Evolutionary conservation across 2,329 filamentous ascomycete species (phyloP).

Genomic region (Hawksworthiomyces lignivorus): DNA sequence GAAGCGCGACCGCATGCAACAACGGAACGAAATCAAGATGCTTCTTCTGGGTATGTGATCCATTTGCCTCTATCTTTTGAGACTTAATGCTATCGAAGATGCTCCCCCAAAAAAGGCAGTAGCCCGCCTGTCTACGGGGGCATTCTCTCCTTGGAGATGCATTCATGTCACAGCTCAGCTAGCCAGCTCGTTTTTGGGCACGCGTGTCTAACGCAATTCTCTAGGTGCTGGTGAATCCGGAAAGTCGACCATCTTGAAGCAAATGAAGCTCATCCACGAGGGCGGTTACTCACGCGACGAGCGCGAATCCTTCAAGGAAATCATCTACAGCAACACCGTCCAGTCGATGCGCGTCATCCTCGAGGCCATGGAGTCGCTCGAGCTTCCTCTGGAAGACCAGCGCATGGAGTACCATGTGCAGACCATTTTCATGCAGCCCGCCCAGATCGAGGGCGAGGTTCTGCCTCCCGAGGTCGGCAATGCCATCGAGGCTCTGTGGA

Average conservation of each 20-base stretch:
- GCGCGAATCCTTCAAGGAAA: slow-evolving; percentile 62
- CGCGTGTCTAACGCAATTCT: no score
- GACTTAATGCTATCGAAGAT: no score
- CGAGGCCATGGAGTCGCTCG: slow-evolving; percentile 61
- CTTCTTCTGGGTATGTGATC: slow-evolving; percentile 81
- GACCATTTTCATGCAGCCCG: slow-evolving; percentile 97
- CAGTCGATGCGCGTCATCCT: slow-evolving; percentile 64
- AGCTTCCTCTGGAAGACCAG: slow-evolving; percentile 80
- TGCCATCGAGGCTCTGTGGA: slow-evolving; percentile 88
- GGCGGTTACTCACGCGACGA: slow-evolving; percentile 94
- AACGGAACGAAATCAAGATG: slow-evolving; percentile 99
- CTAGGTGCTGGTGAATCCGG: slow-evolving; percentile 94
- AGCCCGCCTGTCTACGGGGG: no score
- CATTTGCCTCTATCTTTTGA: no score
- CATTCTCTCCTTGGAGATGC: no score
- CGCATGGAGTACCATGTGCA: slow-evolving; percentile 95
- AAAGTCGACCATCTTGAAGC: slow-evolving; percentile 90
- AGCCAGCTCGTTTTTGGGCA: no score
- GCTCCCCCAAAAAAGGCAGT: no score
- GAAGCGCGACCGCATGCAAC: slow-evolving; percentile 97
- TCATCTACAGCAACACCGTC: slow-evolving; percentile 64
- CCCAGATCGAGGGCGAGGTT: slow-evolving; percentile 91
- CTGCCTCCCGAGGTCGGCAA: slow-evolving; percentile 90
- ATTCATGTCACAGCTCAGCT: no score
- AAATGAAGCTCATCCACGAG: slow-evolving; percentile 99